A percentile compares a stretch with the other conserved stretches of the same genome.
phyloP scores from a whole-genome alignment of 345 rosid species.

The Brassica nigra region DNA sequence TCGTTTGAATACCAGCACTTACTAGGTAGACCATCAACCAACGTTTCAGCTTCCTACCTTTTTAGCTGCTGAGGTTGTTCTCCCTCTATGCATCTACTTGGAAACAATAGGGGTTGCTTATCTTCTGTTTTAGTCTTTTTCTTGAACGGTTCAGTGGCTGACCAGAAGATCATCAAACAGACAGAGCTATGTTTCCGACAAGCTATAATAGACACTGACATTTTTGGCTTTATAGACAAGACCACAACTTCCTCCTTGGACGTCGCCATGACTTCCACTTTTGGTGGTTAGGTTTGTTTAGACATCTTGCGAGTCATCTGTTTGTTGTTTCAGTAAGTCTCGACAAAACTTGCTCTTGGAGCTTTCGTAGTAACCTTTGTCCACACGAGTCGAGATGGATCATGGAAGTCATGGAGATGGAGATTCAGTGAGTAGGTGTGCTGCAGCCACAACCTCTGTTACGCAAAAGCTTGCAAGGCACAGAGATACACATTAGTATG shows the following conservation, averaged over 20 bases:
- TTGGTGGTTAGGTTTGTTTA: conserved; percentile 24
- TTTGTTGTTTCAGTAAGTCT: conserved; percentile 15
- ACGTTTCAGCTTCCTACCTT: background rate
- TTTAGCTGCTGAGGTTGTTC: conserved; percentile 27
- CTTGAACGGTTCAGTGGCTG: conserved; percentile 36
- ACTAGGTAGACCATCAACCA: conserved; percentile 11
- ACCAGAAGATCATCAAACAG: conserved; percentile 33
- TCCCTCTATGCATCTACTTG: conserved; percentile 40
- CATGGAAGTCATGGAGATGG: conserved; percentile 93
- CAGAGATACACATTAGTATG: background rate
- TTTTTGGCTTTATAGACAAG: conserved; percentile 40
- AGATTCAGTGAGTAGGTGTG: conserved; percentile 95
- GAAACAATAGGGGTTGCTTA: conserved; percentile 29
- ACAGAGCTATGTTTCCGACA: conserved; percentile 58
- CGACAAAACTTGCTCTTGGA: background rate
- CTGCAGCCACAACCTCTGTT: conserved; percentile 82
- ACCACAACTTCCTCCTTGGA: conserved; percentile 34
- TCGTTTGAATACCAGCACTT: background rate
- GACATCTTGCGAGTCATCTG: conserved; percentile 43
- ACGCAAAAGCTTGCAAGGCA: conserved; percentile 59
- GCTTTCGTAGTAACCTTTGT: background rate
- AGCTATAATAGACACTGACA: conserved; percentile 46
- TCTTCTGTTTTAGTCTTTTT: conserved; percentile 34
- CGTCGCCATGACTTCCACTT: conserved; percentile 18
- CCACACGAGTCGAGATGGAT: conserved; percentile 46